phyloP scores from a whole-genome alignment of 2,329 filamentous ascomycete species.

The Trichoderma koningii region DNA sequence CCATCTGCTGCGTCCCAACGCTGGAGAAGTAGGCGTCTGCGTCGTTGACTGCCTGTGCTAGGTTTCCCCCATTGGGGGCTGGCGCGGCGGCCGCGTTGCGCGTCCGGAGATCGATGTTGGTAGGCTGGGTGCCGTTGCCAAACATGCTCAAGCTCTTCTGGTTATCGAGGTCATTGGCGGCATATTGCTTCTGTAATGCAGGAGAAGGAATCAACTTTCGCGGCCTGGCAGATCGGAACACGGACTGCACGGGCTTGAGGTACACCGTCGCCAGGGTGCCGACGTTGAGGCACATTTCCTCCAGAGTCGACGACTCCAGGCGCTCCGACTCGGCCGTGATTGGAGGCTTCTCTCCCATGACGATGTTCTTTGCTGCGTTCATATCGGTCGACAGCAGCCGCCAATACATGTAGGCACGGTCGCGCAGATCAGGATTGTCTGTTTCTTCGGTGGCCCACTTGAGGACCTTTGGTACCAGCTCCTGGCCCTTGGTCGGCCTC shows the following conservation, averaged over 20 bases:
- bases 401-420: slow-evolving; percentile 99
- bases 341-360: slow-evolving; percentile 96
- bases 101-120: slow-evolving; percentile 51
- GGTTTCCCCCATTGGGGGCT: slow-evolving; percentile 44
- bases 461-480: slow-evolving; percentile 88
- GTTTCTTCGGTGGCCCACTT: slow-evolving; percentile 99
- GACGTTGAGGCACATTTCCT: slow-evolving; percentile 96
- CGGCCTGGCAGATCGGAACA: slow-evolving; percentile 86
- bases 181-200: slow-evolving; percentile 73
- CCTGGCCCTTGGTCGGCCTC: slow-evolving; percentile 88
- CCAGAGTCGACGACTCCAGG: slow-evolving; percentile 83
- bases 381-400: slow-evolving; percentile 91
- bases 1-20: slow-evolving; percentile 73
- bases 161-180: slow-evolving; percentile 56
- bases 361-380: slow-evolving; percentile 77
- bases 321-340: slow-evolving; percentile 97
- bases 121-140: slow-evolving; percentile 54
- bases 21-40: slow-evolving; percentile 89
- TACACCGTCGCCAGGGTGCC: slow-evolving; percentile 97
- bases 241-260: slow-evolving; percentile 94
- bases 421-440: slow-evolving; percentile 95
- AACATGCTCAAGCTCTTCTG: slow-evolving; percentile 64
- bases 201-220: slow-evolving; percentile 79
- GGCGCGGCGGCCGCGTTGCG: slow-evolving; percentile 31
- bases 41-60: slow-evolving; percentile 74